Evolutionary conservation across 768 basidiomycete genomes (phyloP).

Genomic region (Boletus eberwhitei): DNA sequence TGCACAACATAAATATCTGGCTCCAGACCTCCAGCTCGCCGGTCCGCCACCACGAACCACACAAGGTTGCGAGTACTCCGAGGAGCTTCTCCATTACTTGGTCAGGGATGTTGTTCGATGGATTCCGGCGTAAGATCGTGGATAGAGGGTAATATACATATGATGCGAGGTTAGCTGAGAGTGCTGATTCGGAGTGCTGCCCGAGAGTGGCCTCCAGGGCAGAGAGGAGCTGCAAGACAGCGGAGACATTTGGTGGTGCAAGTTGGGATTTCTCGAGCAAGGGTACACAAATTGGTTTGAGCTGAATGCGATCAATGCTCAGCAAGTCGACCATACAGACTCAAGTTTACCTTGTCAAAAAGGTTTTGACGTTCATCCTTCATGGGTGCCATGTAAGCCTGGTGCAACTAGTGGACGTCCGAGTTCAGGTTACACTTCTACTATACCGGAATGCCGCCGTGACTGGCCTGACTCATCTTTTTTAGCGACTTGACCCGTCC

Average conservation of each 20-base stretch:
- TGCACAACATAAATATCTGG: slow-evolving; percentile 77
- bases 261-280: slow-evolving; percentile 70
- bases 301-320: slow-evolving; percentile 20
- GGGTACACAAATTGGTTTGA: slow-evolving; percentile 79
- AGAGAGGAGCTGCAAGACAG: slow-evolving; percentile 49
- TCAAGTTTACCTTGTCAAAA: slow-evolving; percentile 38
- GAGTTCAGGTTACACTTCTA: not conserved
- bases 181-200: slow-evolving; percentile 38
- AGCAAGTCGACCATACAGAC: not conserved
- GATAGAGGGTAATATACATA: slow-evolving; percentile 90
- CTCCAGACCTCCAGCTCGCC: slow-evolving; percentile 75
- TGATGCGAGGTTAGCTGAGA: slow-evolving; percentile 63
- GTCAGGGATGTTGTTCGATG: slow-evolving; percentile 66
- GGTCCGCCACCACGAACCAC: slow-evolving; percentile 81
- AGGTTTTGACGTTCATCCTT: slow-evolving; percentile 26
- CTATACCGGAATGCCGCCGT: not conserved
- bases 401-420: not conserved
- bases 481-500: not conserved
- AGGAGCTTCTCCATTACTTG: slow-evolving; percentile 76
- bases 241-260: slow-evolving; percentile 49
- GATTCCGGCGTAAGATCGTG: slow-evolving; percentile 75
- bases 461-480: not conserved
- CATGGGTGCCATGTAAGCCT: slow-evolving; percentile 14
- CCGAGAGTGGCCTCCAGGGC: slow-evolving; percentile 48
- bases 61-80: slow-evolving; percentile 52